Evolutionary conservation across 305 asterid species (phyloP), one percentile per base, ranked within the genome.

Genomic region (Plantago coronopus): DNA sequence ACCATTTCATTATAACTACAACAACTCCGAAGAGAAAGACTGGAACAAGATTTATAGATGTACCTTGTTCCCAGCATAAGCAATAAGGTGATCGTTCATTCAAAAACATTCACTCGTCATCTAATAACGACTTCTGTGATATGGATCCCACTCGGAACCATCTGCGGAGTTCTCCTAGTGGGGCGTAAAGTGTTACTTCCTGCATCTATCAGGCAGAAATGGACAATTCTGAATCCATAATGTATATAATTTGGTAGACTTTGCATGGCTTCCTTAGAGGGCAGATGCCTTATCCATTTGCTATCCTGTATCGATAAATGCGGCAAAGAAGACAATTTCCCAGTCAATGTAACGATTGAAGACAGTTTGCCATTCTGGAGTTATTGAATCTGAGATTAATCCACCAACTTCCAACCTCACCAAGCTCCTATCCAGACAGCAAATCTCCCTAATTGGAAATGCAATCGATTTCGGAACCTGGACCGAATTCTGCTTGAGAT

Each of bases 351-450:
- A 38, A 38, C 1, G 15, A 2, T 38, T 38, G 3, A 38, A 38
- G 43, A 10, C 15, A 38, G n/a, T n/a, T n/a, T n/a, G n/a, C n/a
- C n/a, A n/a, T n/a, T n/a, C n/a, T n/a, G n/a, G n/a, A n/a, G n/a
- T 68, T 11, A 49, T 10, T 13, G 59, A 12, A 1, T 48, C 53
- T 23, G 67, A 64, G 17, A 54, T n/a, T n/a, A n/a, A 62, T 6
- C 17, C 18, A 43, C 76, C 75, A 21, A 72, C 59, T 0, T 0
- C 0, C 45, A 76, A 66, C 0, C 0, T 0, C 38, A 19, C 9
- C 43, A 76, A 72, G 14, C 18, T 34, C 40, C 40, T 34, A 7
- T 7, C 9, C 9, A 34, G 34, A 43, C 0, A 1, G n/a, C 40
- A 15, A 37, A 42, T 50, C 0, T 15, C 55, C n/a, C 6, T 5